Evolutionary conservation across 78 protist species (phyloP).

Genomic region (Dictyostelium brefeldianum): DNA sequence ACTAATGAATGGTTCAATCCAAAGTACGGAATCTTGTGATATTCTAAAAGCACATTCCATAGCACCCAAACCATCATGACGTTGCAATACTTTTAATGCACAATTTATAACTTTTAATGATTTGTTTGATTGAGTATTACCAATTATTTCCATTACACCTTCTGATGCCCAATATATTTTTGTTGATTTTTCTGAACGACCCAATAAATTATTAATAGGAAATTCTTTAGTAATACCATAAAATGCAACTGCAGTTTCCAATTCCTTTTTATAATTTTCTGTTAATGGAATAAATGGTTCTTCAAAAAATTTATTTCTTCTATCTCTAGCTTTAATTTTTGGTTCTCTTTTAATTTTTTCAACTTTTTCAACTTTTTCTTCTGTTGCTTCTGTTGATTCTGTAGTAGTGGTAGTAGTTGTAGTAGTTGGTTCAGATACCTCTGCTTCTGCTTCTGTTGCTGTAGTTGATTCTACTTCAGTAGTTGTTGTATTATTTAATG

Average conservation of each 20-base stretch:
- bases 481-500: conserved; percentile 4
- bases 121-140: conserved; percentile 16
- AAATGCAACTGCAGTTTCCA: conserved; percentile 20
- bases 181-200: conserved; percentile 38
- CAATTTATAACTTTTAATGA: conserved; percentile 67
- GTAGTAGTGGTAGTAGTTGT: conserved; percentile 8
- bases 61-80: conserved; percentile 55
- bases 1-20: conserved; percentile 48
- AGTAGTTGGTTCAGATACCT: too few relatives aligned
- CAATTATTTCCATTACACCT: conserved; percentile 39
- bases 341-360: background rate
- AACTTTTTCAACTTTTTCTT: background rate
- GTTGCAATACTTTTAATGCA: conserved; percentile 65
- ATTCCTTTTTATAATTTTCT: conserved; percentile 22
- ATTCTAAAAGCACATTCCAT: conserved; percentile 49
- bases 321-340: conserved; percentile 21
- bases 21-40: conserved; percentile 31
- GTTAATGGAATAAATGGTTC: conserved; percentile 47
- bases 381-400: background rate
- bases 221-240: conserved; percentile 75
- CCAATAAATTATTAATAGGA: conserved; percentile 62
- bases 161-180: conserved; percentile 55
- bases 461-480: background rate
- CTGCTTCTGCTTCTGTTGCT: conserved; percentile 22
- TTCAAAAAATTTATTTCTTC: conserved; percentile 36